Conservation (phyloP, 2,329 filamentous ascomycete species). For the Aciculosporium take region DNA sequence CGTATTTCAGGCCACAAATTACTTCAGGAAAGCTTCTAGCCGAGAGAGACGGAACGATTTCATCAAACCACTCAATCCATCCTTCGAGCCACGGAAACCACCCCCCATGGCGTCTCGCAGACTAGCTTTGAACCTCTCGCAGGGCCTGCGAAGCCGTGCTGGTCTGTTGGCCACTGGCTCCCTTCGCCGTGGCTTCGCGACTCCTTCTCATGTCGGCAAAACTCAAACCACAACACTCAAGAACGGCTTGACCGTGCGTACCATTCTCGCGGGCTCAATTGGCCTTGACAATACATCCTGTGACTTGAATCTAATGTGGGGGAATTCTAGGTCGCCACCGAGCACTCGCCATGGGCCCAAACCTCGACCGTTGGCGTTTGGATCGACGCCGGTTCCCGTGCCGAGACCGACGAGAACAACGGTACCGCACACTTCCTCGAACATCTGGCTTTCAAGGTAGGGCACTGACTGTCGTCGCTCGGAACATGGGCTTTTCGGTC, state of each 20-base stretch:
- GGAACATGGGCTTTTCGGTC: not conserved
- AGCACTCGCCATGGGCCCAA: conserved; percentile 96
- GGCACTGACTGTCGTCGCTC: conserved; percentile 2
- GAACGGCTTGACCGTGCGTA: conserved; percentile 85
- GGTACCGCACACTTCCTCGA: conserved; percentile 99
- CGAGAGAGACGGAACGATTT: conserved; percentile 32
- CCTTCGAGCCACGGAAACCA: conserved; percentile 33
- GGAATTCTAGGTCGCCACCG: conserved; percentile 68
- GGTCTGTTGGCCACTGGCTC: conserved; percentile 65
- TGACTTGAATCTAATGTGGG: conserved; percentile 15
- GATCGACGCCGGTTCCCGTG: conserved; percentile 97
- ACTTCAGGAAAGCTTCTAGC: conserved; percentile 31
- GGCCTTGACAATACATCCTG: conserved; percentile 13
- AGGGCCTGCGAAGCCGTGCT: conserved; percentile 76
- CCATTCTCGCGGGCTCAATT: conserved; percentile 23
- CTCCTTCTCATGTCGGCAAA: conserved; percentile 66
- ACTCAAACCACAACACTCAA: conserved; percentile 92
- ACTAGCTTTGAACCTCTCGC: conserved; percentile 87
- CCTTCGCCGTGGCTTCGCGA: conserved; percentile 77
- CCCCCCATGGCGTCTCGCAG: conserved; percentile 83
- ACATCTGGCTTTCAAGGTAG: conserved; percentile 98
- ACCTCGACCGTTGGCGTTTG: conserved; percentile 97
- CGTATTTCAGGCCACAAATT: conserved; percentile 27
- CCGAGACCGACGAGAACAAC: conserved; percentile 97
- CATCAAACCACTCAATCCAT: conserved; percentile 43